phyloP scores from a whole-genome alignment of 768 basidiomycete species.

The Suillus tomentosus region DNA sequence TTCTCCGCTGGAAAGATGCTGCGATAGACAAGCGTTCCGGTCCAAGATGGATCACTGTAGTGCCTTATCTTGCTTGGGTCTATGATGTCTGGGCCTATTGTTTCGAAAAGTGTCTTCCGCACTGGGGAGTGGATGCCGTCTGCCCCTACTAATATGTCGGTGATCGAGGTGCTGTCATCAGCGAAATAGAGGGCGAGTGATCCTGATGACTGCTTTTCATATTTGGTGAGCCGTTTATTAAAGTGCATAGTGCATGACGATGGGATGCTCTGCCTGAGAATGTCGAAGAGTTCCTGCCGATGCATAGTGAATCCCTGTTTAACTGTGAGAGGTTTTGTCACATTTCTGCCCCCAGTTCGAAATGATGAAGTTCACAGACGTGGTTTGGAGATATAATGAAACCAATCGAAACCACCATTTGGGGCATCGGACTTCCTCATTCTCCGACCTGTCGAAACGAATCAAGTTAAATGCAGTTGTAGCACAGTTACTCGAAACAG shows the following conservation, averaged over 20 bases:
- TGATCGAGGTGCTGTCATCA: conserved; percentile 36
- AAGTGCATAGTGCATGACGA: conserved; percentile 24
- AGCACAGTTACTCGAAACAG: background rate
- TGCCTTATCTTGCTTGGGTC: conserved; percentile 12
- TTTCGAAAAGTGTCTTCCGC: conserved; percentile 18
- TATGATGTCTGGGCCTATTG: conserved; percentile 26
- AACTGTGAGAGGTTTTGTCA: background rate
- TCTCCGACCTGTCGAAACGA: background rate
- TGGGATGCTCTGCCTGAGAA: conserved; percentile 26
- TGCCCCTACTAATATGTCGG: conserved; percentile 44
- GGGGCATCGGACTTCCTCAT: conserved; percentile 8
- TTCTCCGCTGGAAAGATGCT: conserved; percentile 33
- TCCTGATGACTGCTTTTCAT: conserved; percentile 15
- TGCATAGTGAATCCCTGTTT: conserved; percentile 17
- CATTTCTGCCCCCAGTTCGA: background rate
- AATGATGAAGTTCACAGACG: background rate
- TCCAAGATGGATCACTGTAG: conserved; percentile 35
- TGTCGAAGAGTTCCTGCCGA: conserved; percentile 28
- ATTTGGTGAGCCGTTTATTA: conserved; percentile 33
- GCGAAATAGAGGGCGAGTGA: conserved; percentile 25
- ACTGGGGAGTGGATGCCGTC: conserved; percentile 37
- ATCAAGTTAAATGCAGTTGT: background rate
- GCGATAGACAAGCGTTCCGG: conserved; percentile 41
- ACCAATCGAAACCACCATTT: conserved; percentile 14
- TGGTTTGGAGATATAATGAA: conserved; percentile 12